Evolutionary conservation across 2,329 filamentous ascomycete genomes (phyloP).

Genomic region (Fusarium mexicanum): DNA sequence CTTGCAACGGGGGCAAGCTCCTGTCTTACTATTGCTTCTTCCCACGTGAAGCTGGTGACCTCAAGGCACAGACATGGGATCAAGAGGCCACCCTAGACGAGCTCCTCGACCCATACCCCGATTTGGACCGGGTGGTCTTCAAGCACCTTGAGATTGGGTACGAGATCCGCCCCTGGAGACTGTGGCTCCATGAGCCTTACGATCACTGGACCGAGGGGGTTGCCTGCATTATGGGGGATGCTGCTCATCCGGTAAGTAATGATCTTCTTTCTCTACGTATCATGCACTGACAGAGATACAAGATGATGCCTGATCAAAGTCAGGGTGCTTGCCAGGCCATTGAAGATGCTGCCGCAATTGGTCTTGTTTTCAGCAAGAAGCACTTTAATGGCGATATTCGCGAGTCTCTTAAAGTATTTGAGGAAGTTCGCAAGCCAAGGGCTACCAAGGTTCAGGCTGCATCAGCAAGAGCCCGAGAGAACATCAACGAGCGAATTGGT

Average conservation of each 20-base stretch:
- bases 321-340: not conserved
- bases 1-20: not conserved
- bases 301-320: conserved; percentile 5
- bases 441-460: conserved; percentile 1
- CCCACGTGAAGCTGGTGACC: not conserved
- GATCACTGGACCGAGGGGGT: not conserved
- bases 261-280: not conserved
- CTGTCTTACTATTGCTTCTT: conserved; percentile 5
- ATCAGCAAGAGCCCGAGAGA: not conserved
- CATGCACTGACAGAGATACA: not conserved
- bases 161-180: not conserved
- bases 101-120: not conserved
- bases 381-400: not conserved
- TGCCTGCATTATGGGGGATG: not conserved
- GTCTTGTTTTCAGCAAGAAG: not conserved
- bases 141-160: not conserved
- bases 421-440: not conserved
- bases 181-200: not conserved
- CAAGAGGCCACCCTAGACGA: not conserved
- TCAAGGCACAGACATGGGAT: not conserved
- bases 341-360: not conserved
- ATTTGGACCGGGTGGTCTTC: not conserved
- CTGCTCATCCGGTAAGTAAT: not conserved
- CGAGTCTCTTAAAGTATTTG: not conserved
- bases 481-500: conserved; percentile 6